Percentiles rank a stretch among this genome's conserved stretches.
Conservation (phyloP, 768 basidiomycete genomes). For the Amanita pallidorosea region DNA sequence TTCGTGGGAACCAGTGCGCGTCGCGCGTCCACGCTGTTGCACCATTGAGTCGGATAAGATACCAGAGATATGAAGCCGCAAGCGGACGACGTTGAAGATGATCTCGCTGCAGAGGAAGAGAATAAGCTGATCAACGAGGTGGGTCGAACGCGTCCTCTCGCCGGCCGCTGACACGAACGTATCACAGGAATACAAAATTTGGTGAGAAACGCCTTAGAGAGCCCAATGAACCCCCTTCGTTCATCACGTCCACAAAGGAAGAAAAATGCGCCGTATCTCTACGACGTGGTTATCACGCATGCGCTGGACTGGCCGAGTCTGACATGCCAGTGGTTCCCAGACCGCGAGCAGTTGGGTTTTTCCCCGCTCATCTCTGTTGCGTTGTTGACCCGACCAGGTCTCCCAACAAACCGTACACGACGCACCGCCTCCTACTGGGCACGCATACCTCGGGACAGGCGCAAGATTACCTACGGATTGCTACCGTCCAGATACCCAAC, state of each 20-base stretch:
- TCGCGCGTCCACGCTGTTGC: slow-evolving; percentile 19
- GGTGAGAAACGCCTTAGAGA: slow-evolving; percentile 27
- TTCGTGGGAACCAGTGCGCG: slow-evolving; percentile 28
- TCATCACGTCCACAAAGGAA: slow-evolving; percentile 43
- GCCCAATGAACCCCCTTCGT: not conserved
- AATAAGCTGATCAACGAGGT: slow-evolving; percentile 87
- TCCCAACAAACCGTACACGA: slow-evolving; percentile 85
- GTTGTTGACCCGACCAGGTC: slow-evolving; percentile 36
- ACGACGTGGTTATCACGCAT: slow-evolving; percentile 95
- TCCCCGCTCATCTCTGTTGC: not conserved
- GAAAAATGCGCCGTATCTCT: slow-evolving; percentile 96
- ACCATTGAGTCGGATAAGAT: slow-evolving; percentile 1
- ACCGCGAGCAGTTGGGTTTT: slow-evolving; percentile 74
- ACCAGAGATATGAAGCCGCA: slow-evolving; percentile 31
- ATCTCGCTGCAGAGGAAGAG: slow-evolving; percentile 75
- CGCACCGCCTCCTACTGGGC: slow-evolving; percentile 88
- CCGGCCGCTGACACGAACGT: not conserved
- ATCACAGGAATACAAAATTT: slow-evolving; percentile 74
- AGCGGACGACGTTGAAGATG: slow-evolving; percentile 67
- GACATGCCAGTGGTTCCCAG: slow-evolving; percentile 99
- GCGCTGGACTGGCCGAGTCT: slow-evolving; percentile 97
- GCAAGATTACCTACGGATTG: slow-evolving; percentile 93
- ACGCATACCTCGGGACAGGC: slow-evolving; percentile 96
- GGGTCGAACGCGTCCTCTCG: slow-evolving; percentile 16
- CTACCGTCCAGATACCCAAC: slow-evolving; percentile 87